phyloP scores from a whole-genome alignment of 1,284 basidiomycete genomes.

The Porogramme epimiltina region DNA sequence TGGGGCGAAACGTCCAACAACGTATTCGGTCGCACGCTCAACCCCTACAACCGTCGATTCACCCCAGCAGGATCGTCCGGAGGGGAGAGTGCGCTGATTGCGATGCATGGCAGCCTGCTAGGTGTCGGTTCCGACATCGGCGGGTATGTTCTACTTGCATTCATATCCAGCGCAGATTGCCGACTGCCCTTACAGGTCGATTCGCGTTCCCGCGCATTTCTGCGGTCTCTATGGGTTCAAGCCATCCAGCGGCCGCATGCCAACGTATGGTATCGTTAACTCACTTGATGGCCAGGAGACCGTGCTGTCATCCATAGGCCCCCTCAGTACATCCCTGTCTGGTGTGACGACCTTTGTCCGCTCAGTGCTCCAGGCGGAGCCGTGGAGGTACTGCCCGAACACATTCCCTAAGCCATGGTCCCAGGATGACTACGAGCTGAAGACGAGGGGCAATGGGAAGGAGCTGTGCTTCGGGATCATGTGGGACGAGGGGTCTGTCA shows the following conservation, averaged over 20 bases:
- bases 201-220: constrained; percentile 77
- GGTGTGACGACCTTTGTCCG: constrained; percentile 22
- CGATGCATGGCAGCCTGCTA: constrained; percentile 57
- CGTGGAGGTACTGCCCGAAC: constrained; percentile 25
- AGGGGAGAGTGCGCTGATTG: constrained; percentile 59
- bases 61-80: constrained; percentile 64
- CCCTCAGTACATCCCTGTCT: constrained; percentile 21
- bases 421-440: constrained; percentile 19
- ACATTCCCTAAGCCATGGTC: constrained; percentile 27
- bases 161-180: neutral
- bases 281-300: constrained; percentile 27
- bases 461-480: constrained; percentile 43
- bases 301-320: constrained; percentile 20
- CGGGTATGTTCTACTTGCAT: constrained; percentile 46
- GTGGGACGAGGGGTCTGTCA: constrained; percentile 47
- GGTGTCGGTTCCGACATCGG: constrained; percentile 76
- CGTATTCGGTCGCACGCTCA: constrained; percentile 71
- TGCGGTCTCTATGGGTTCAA: constrained; percentile 84
- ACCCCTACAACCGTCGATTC: constrained; percentile 56
- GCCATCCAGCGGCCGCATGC: constrained; percentile 40
- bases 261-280: constrained; percentile 23
- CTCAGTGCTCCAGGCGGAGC: constrained; percentile 16
- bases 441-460: constrained; percentile 42
- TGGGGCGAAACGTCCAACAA: constrained; percentile 65
- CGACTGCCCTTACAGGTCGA: constrained; percentile 19